Conservation (phyloP, 2,329 filamentous ascomycete genomes). For the Scedosporium dehoogii region DNA sequence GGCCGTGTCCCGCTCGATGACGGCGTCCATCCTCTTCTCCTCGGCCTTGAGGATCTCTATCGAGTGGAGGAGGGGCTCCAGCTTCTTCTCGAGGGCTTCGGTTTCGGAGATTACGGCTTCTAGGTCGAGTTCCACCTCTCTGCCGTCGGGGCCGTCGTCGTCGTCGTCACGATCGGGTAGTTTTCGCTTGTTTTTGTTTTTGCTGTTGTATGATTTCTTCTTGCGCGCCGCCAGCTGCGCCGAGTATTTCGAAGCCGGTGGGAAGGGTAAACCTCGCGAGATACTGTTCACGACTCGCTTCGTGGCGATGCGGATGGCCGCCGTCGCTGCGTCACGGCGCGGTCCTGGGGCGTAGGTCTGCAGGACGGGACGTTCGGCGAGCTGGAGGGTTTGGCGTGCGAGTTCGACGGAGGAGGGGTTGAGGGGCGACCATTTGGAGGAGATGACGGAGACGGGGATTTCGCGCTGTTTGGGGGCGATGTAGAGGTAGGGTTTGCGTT, state of each 20-base stretch:
- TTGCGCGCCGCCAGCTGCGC: constrained; percentile 1
- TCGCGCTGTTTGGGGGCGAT: constrained; percentile 39
- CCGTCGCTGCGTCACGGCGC: constrained; percentile 41
- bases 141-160: constrained; percentile 23
- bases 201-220: neutral
- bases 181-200: no score
- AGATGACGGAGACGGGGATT: constrained; percentile 54
- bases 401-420: constrained; percentile 42
- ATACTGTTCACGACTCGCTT: constrained; percentile 49
- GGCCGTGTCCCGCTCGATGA: constrained; percentile 39
- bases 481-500: constrained; percentile 31
- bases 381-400: constrained; percentile 44
- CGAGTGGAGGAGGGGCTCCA: constrained; percentile 53
- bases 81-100: constrained; percentile 42
- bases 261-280: constrained; percentile 54
- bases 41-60: constrained; percentile 51
- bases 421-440: constrained; percentile 57
- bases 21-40: constrained; percentile 43
- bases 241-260: constrained; percentile 33
- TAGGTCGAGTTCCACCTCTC: constrained; percentile 53
- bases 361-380: constrained; percentile 53
- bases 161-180: neutral
- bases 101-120: constrained; percentile 55
- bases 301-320: constrained; percentile 44
- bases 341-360: constrained; percentile 40